phyloP scores from a whole-genome alignment of 768 basidiomycete genomes.

The Naganishia kalamii region DNA sequence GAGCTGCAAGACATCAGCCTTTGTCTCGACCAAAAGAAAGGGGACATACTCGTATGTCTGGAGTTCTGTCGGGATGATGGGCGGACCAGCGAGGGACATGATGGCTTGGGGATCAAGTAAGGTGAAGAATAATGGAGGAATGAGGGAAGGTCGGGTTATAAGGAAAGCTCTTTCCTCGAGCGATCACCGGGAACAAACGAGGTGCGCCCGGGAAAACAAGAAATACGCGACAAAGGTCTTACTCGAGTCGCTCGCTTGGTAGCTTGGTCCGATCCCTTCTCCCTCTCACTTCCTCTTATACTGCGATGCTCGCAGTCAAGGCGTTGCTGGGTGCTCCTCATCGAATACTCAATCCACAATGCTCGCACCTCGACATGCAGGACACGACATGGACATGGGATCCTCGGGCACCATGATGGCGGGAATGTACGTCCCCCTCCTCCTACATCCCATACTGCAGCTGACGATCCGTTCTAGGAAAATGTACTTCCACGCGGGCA shows the following conservation, averaged over 20 bases:
- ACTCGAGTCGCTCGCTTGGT: too few species aligned
- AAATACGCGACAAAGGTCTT: conserved; percentile 2
- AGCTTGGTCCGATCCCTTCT: too few species aligned
- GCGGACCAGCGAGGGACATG: conserved; percentile 11
- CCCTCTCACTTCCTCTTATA: too few species aligned
- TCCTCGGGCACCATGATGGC: not conserved
- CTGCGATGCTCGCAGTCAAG: too few species aligned
- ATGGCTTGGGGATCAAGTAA: not conserved
- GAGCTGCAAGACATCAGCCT: conserved; percentile 24
- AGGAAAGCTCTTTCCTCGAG: not conserved
- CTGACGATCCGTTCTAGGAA: conserved; percentile 2
- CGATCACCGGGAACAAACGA: too few species aligned
- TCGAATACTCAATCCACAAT: too few species aligned
- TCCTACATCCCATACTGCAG: too few species aligned
- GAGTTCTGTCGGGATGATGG: not conserved
- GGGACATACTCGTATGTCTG: conserved; percentile 14
- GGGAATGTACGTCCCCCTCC: not conserved
- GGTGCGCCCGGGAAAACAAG: not conserved
- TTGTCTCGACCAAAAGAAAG: not conserved
- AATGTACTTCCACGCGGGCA: conserved; percentile 21
- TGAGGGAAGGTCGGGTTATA: not conserved
- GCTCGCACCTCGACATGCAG: not conserved
- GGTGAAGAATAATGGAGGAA: not conserved
- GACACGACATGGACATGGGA: not conserved
- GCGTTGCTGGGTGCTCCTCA: too few species aligned